phyloP scores from a whole-genome alignment of 2,329 filamentous ascomycete genomes.

The Anisogramma anomala region DNA sequence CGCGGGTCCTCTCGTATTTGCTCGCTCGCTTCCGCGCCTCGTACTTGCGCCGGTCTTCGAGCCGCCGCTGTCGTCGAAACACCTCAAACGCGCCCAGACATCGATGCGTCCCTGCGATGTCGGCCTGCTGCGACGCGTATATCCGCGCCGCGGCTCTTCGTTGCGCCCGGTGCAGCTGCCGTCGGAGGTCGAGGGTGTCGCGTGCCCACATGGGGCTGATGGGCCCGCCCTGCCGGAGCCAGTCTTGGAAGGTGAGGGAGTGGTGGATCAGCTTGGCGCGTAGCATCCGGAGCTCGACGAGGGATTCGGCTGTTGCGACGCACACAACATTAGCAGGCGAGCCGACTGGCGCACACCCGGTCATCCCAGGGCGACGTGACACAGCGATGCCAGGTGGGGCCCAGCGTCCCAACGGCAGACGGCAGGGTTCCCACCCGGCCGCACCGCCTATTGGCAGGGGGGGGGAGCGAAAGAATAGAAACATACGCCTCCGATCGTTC shows the following conservation, averaged over 20 bases:
- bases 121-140: constrained; percentile 38
- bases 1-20: constrained; percentile 12
- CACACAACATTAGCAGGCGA: not conserved
- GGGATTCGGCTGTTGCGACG: constrained; percentile 34
- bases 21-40: constrained; percentile 20
- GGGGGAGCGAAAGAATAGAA: not conserved
- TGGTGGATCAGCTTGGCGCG: constrained; percentile 36
- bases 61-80: constrained; percentile 34
- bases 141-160: constrained; percentile 46
- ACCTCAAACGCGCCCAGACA: constrained; percentile 48
- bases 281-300: constrained; percentile 37
- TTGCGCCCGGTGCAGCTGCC: constrained; percentile 44
- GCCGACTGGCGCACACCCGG: too few relatives aligned
- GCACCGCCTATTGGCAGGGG: too few relatives aligned
- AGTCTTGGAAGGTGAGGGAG: constrained; percentile 39
- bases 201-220: constrained; percentile 45
- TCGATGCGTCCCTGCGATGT: constrained; percentile 24
- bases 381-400: too few relatives aligned
- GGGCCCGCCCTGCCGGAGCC: constrained; percentile 42
- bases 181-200: constrained; percentile 38
- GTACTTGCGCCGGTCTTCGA: constrained; percentile 21
- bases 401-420: too few relatives aligned
- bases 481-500: constrained; percentile 42
- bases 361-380: too few relatives aligned
- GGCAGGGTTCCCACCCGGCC: too few relatives aligned